phyloP scores from a whole-genome alignment of 2,329 filamentous ascomycete genomes.

The Curvularia lunata region DNA sequence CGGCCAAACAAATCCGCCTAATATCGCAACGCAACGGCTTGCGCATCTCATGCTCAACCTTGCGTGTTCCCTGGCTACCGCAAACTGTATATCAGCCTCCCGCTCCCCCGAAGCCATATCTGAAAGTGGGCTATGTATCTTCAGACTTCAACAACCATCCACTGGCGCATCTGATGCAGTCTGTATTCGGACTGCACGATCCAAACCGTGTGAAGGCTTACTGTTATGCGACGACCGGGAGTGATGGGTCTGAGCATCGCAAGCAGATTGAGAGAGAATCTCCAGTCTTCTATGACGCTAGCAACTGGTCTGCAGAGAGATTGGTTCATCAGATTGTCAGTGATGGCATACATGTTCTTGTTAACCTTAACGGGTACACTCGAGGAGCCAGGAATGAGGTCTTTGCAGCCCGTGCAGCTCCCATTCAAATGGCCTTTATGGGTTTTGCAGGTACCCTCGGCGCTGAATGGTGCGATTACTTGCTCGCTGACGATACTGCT shows the following conservation, averaged over 20 bases:
- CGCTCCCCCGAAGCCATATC: slow-evolving; percentile 75
- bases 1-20: slow-evolving; percentile 86
- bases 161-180: slow-evolving; percentile 96
- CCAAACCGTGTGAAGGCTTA: slow-evolving; percentile 76
- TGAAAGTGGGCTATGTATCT: slow-evolving; percentile 96
- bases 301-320: slow-evolving; percentile 81
- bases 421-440: slow-evolving; percentile 99
- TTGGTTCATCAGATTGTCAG: slow-evolving; percentile 84
- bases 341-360: slow-evolving; percentile 90
- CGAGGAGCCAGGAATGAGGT: slow-evolving; percentile 96
- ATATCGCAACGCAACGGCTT: slow-evolving; percentile 96
- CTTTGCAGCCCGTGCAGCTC: slow-evolving; percentile 91
- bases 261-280: slow-evolving; percentile 93
- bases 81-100: slow-evolving; percentile 83
- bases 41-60: slow-evolving; percentile 87
- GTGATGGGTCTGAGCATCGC: slow-evolving; percentile 86
- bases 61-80: slow-evolving; percentile 87
- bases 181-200: slow-evolving; percentile 92
- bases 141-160: slow-evolving; percentile 99
- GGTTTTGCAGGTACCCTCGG: slow-evolving; percentile 95
- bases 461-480: slow-evolving; percentile 98
- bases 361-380: slow-evolving; percentile 98
- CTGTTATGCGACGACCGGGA: slow-evolving; percentile 93
- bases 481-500: slow-evolving; percentile 86
- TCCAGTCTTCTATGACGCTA: slow-evolving; percentile 88